Conservation (phyloP, 768 basidiomycete genomes). For the Tylopilus cervinicoccineus region DNA sequence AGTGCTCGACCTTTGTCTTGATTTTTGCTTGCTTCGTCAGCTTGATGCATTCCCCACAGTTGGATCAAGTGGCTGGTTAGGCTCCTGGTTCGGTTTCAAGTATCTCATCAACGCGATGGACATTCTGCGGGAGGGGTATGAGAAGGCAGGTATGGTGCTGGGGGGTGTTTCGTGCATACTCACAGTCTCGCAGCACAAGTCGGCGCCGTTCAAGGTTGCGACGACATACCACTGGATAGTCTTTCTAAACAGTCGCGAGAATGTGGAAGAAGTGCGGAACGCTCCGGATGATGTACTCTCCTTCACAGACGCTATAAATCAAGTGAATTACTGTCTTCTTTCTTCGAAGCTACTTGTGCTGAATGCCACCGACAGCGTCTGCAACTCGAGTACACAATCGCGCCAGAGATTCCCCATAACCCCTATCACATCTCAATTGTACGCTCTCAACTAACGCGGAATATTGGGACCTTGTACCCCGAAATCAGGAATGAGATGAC, state of each 20-base stretch:
- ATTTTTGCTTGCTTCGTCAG: background rate
- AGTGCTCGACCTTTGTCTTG: background rate
- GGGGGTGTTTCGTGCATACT: background rate
- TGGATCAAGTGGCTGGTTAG: background rate
- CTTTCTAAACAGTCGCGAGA: background rate
- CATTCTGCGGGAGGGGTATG: slow-evolving; percentile 31
- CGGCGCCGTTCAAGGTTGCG: background rate
- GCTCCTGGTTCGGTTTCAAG: background rate
- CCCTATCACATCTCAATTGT: background rate
- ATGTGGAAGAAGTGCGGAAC: background rate
- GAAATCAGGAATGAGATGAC: background rate
- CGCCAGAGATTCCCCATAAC: background rate
- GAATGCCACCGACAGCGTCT: background rate
- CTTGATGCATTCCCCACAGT: background rate
- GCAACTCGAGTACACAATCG: background rate
- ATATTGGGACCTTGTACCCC: background rate
- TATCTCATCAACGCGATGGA: slow-evolving; percentile 9
- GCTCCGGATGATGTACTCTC: background rate
- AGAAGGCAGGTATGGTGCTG: slow-evolving; percentile 18
- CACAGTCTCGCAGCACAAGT: background rate
- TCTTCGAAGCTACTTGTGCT: background rate
- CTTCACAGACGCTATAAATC: background rate
- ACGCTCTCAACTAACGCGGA: background rate
- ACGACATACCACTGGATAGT: background rate
- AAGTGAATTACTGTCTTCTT: background rate